Evolutionary conservation across 1,139 yeast species (phyloP).

Genomic region (Saccharomycopsis hybrid): DNA sequence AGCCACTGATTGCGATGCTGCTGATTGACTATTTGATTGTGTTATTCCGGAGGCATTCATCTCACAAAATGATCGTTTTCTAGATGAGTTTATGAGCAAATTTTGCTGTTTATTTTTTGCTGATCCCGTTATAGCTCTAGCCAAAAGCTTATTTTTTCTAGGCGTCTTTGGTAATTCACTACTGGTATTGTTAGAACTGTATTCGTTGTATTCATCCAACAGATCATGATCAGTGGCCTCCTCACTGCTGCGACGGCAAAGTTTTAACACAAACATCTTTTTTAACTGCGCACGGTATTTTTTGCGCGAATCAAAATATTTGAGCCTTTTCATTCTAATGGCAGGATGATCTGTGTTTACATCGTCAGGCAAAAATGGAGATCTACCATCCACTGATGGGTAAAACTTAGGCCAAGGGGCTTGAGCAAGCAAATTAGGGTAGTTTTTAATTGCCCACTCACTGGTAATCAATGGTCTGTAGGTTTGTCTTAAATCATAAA

Average conservation of each 20-base stretch:
- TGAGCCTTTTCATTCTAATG: slow-evolving; percentile 2
- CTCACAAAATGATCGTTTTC: slow-evolving; percentile 45
- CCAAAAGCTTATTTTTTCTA: background rate
- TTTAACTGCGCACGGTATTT: slow-evolving; percentile 10
- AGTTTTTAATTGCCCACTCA: slow-evolving; percentile 49
- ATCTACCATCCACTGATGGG: slow-evolving; percentile 36
- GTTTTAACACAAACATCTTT: background rate
- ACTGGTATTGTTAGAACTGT: background rate
- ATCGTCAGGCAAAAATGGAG: slow-evolving; percentile 29
- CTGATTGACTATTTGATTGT: slow-evolving; percentile 42
- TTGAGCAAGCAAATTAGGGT: slow-evolving; percentile 14
- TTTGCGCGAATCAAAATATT: slow-evolving; percentile 1
- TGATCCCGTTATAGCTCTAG: background rate
- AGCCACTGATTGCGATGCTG: slow-evolving; percentile 29
- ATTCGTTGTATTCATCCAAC: slow-evolving; percentile 1
- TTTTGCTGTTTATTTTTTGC: background rate
- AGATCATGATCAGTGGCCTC: background rate
- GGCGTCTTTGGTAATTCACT: background rate
- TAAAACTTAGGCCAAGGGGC: slow-evolving; percentile 32
- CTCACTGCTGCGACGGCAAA: background rate
- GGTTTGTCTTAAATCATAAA: slow-evolving; percentile 73
- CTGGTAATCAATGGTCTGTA: slow-evolving; percentile 64
- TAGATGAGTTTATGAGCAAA: background rate
- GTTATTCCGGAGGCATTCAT: slow-evolving; percentile 78
- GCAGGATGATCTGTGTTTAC: slow-evolving; percentile 5